Conservation (phyloP, 2,329 filamentous ascomycete genomes). For the Epichloe brachyelytri region DNA sequence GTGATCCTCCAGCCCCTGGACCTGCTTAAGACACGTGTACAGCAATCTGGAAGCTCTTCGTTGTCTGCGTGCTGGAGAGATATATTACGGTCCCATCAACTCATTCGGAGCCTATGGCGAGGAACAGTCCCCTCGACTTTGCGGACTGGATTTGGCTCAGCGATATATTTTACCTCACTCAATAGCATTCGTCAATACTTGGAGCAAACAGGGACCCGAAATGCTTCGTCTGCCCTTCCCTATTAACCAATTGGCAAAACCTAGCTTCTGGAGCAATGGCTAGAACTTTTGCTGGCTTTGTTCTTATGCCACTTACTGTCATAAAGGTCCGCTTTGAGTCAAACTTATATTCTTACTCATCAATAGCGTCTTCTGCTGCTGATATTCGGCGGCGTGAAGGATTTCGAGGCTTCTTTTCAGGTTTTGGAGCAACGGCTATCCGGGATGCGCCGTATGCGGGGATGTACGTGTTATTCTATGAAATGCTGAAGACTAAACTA, state of each 20-base stretch:
- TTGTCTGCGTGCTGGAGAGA: constrained; percentile 30
- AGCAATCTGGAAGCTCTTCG: constrained; percentile 66
- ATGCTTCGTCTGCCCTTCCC: constrained; percentile 58
- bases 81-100: constrained; percentile 42
- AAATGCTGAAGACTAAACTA: constrained; percentile 61
- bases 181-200: constrained; percentile 68
- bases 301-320: constrained; percentile 92
- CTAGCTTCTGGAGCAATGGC: constrained; percentile 74
- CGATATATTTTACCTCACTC: constrained; percentile 84
- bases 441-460: constrained; percentile 95
- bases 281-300: constrained; percentile 72
- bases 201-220: constrained; percentile 13
- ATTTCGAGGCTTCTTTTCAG: constrained; percentile 74
- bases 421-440: constrained; percentile 85
- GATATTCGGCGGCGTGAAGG: constrained; percentile 68
- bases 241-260: constrained; percentile 74
- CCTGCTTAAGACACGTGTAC: constrained; percentile 89
- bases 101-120: constrained; percentile 69
- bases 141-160: constrained; percentile 82
- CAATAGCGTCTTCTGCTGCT: constrained; percentile 54
- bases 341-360: constrained; percentile 70
- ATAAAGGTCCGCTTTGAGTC: constrained; percentile 96
- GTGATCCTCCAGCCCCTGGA: constrained; percentile 90
- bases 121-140: constrained; percentile 88
- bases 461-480: constrained; percentile 88